Evolutionary conservation across 139 green algal genomes (phyloP).

Genomic region (Closterium sp.): DNA sequence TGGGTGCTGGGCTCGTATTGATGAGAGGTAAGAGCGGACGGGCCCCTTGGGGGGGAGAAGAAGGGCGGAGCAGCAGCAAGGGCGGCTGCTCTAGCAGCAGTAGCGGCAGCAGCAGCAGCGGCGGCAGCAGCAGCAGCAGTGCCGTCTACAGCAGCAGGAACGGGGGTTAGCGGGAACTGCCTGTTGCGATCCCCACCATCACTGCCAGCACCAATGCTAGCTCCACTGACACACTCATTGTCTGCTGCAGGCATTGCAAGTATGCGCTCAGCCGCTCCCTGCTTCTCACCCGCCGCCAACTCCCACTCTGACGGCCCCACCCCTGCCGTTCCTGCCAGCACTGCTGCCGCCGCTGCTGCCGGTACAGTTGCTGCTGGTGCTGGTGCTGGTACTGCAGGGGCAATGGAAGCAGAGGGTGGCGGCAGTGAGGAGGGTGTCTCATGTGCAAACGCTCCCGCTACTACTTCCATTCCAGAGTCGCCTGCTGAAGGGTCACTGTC

Average conservation of each 20-base stretch:
- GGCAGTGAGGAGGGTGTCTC: neutral
- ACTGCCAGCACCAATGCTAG: neutral
- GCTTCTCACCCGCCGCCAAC: neutral
- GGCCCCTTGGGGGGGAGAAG: neutral
- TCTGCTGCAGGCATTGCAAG: too few species aligned
- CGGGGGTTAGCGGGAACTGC: neutral
- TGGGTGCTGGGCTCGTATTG: neutral
- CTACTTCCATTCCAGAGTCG: neutral
- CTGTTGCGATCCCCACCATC: neutral
- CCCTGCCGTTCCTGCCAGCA: neutral
- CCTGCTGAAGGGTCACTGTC: neutral
- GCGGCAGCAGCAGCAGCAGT: neutral
- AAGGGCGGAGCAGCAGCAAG: neutral
- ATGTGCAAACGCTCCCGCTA: neutral
- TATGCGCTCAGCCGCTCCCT: neutral
- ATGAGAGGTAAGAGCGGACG: neutral
- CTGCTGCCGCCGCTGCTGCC: neutral
- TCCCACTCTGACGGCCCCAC: neutral
- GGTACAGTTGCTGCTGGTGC: neutral
- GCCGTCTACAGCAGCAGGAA: neutral
- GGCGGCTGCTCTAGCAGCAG: neutral
- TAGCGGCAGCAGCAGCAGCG: neutral
- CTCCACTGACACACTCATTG: too few species aligned
- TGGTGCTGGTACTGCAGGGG: neutral
- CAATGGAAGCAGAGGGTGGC: too few species aligned